phyloP scores from a whole-genome alignment of 1,284 basidiomycete species.

The Pisolithus thermaeus region DNA sequence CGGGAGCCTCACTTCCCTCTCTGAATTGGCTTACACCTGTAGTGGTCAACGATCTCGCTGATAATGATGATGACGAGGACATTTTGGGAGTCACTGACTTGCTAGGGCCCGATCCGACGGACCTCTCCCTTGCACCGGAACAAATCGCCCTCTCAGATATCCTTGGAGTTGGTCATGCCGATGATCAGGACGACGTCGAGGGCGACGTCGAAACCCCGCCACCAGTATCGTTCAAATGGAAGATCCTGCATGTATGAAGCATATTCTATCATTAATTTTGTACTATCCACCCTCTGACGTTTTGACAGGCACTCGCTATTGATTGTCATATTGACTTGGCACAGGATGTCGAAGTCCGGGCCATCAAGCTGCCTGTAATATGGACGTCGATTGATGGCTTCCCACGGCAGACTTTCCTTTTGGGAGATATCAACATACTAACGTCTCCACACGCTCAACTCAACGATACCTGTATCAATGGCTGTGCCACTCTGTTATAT shows the following conservation, averaged over 20 bases:
- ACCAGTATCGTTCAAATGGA: background rate
- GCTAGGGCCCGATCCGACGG: background rate
- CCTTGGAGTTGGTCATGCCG: background rate
- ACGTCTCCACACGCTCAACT: background rate
- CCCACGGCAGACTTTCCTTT: background rate
- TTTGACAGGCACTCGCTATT: background rate
- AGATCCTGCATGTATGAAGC: background rate
- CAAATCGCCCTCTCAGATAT: background rate
- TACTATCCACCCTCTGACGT: background rate
- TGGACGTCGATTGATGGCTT: background rate
- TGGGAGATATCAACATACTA: no score
- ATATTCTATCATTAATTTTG: background rate
- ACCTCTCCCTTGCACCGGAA: background rate
- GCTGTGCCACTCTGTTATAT: conserved; percentile 10
- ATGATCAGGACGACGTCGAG: background rate
- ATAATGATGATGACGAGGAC: background rate
- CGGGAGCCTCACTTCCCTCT: background rate
- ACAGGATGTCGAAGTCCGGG: background rate
- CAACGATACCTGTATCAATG: conserved; percentile 12
- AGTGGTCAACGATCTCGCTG: background rate
- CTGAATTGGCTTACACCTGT: conserved; percentile 1
- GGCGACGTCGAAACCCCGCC: background rate
- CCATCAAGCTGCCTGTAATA: background rate
- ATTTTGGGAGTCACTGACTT: background rate
- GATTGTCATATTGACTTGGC: background rate